Conservation (phyloP, 768 basidiomycete genomes). For the Hortiboletus campestris region DNA sequence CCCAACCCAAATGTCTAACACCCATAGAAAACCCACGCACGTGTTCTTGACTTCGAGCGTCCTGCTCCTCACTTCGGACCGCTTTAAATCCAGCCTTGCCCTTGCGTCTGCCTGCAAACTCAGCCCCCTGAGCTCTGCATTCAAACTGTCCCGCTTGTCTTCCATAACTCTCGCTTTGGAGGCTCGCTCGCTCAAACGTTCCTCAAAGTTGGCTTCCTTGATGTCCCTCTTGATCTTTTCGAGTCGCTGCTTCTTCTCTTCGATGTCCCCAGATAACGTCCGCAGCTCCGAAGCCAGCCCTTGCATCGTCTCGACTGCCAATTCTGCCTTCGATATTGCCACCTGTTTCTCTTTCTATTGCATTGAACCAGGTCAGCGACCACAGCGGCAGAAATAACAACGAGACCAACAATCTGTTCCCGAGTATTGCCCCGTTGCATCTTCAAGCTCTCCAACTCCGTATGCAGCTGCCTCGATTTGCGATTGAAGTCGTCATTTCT, state of each 20-base stretch:
- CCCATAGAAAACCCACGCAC: slow-evolving; percentile 41
- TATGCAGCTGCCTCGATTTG: slow-evolving; percentile 55
- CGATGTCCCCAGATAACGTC: slow-evolving; percentile 58
- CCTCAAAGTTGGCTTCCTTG: slow-evolving; percentile 60
- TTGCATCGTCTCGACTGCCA: slow-evolving; percentile 54
- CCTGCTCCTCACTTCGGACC: slow-evolving; percentile 64
- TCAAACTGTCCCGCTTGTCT: slow-evolving; percentile 65
- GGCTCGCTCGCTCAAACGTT: slow-evolving; percentile 53
- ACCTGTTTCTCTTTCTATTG: slow-evolving; percentile 49
- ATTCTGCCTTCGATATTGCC: slow-evolving; percentile 52
- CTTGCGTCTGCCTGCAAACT: slow-evolving; percentile 79
- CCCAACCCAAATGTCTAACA: not conserved
- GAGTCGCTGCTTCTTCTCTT: slow-evolving; percentile 63
- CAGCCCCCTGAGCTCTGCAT: slow-evolving; percentile 64
- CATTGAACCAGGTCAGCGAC: not conserved
- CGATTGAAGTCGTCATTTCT: slow-evolving; percentile 66
- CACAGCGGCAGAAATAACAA: not conserved
- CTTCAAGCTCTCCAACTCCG: slow-evolving; percentile 52
- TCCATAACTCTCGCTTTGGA: slow-evolving; percentile 61
- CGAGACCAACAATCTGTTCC: slow-evolving; percentile 53
- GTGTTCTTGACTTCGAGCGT: slow-evolving; percentile 62
- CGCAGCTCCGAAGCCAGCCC: slow-evolving; percentile 52
- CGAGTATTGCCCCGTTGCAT: slow-evolving; percentile 50
- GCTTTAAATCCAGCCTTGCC: slow-evolving; percentile 75
- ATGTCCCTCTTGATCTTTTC: slow-evolving; percentile 61